phyloP scores from a whole-genome alignment of 2,329 filamentous ascomycete genomes.

The Paraphaeosphaeria minitans region DNA sequence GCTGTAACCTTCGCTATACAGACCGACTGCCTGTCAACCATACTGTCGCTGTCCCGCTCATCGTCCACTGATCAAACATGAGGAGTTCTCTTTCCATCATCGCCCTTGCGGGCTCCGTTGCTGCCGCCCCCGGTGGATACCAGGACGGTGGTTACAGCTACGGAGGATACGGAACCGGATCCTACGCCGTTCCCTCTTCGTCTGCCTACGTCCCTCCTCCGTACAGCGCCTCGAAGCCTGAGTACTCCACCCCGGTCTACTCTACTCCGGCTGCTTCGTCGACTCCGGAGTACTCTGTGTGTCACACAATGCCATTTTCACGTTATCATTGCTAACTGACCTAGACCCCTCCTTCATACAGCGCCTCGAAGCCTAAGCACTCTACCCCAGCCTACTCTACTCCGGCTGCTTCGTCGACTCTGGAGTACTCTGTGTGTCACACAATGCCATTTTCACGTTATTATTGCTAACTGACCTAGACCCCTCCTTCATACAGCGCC shows the following conservation, averaged over 20 bases:
- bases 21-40: conserved; percentile 18
- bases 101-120: conserved; percentile 39
- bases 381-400: background rate
- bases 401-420: background rate
- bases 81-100: conserved; percentile 35
- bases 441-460: background rate
- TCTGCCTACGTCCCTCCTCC: conserved; percentile 7
- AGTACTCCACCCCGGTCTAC: conserved; percentile 4
- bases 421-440: conserved; percentile 2
- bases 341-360: background rate
- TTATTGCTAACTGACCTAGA: too few relatives aligned
- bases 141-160: conserved; percentile 1
- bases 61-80: conserved; percentile 31
- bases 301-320: background rate
- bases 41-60: conserved; percentile 16
- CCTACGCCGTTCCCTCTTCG: conserved; percentile 2
- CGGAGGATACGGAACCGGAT: conserved; percentile 4
- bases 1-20: conserved; percentile 36
- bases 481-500: too few relatives aligned
- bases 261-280: background rate
- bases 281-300: conserved; percentile 4
- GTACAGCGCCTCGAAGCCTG: background rate
- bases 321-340: background rate
- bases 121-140: conserved; percentile 23
- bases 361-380: background rate